A percentile compares a stretch with the other conserved stretches of the same genome.
Conservation (phyloP, 345 rosid species). For the Pseudoturritis turrita region DNA sequence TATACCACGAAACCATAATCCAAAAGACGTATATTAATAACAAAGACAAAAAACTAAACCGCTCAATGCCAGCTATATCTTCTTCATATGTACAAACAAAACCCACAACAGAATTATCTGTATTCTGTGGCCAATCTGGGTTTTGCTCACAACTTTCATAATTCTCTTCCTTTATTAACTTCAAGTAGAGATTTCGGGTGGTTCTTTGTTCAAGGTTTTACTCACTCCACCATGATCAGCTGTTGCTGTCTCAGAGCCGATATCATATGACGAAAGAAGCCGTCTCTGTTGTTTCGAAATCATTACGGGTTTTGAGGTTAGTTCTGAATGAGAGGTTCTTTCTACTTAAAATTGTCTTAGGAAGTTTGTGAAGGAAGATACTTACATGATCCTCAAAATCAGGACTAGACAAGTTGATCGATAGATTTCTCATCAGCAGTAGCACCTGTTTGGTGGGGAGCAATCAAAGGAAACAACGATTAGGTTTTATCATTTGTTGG, state of each 20-base stretch:
- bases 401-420: conserved; percentile 79
- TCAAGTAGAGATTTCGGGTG: conserved; percentile 37
- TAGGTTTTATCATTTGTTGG: neutral
- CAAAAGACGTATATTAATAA: neutral
- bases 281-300: conserved; percentile 53
- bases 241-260: conserved; percentile 34
- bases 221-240: conserved; percentile 28
- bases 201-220: conserved; percentile 26
- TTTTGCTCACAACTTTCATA: conserved; percentile 3
- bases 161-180: neutral
- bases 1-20: neutral
- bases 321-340: neutral
- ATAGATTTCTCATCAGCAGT: conserved; percentile 88
- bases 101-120: neutral
- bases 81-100: conserved; percentile 24
- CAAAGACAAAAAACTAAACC: neutral
- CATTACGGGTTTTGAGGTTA: neutral
- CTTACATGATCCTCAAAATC: conserved; percentile 94
- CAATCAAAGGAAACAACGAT: conserved; percentile 17
- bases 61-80: conserved; percentile 14
- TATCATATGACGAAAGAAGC: conserved; percentile 70
- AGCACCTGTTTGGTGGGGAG: conserved; percentile 63
- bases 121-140: conserved; percentile 4
- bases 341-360: neutral
- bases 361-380: conserved; percentile 18